These are phyloP conservation scores for Lipomyces oligophaga DNA, from an alignment of 805 yeast genomes.

Conservation along the genomic window DNA sequence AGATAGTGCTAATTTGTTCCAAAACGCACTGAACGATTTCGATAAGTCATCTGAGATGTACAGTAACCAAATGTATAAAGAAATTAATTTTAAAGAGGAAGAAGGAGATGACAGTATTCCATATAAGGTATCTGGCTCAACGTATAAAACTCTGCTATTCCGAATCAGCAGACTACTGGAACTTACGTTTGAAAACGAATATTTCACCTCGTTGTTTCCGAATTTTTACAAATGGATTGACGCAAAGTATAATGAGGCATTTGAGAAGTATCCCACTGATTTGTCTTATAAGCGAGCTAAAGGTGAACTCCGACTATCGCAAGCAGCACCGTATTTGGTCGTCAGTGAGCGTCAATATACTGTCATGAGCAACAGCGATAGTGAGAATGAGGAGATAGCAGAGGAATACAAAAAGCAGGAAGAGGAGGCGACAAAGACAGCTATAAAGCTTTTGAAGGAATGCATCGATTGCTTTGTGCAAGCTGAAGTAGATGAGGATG, in stretches of 20 bases:
- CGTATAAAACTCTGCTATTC: slow-evolving; percentile 1
- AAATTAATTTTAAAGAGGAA: background rate
- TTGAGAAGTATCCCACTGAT: background rate
- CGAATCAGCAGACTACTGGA: slow-evolving; percentile 18
- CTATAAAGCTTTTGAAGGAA: slow-evolving; percentile 7
- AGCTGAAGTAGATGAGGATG: slow-evolving; percentile 2
- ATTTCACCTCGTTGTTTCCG: slow-evolving; percentile 17
- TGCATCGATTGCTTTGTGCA: slow-evolving; percentile 4
- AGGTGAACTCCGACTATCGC: slow-evolving; percentile 36
- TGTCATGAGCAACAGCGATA: slow-evolving; percentile 19
- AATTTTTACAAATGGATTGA: slow-evolving; percentile 23
- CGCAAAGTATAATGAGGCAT: background rate
- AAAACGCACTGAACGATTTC: slow-evolving; percentile 26
- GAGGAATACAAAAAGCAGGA: background rate
- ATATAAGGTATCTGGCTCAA: background rate
- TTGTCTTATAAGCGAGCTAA: slow-evolving; percentile 25
- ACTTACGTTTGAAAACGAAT: slow-evolving; percentile 20
- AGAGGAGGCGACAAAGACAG: background rate
- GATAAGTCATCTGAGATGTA: slow-evolving; percentile 7
- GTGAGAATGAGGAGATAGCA: slow-evolving; percentile 17
- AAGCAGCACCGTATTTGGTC: slow-evolving; percentile 34
- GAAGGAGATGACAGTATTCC: background rate
- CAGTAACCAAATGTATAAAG: background rate
- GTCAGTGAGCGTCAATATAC: slow-evolving; percentile 34
- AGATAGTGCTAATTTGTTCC: slow-evolving; percentile 36